Base-by-base conservation (phyloP, 2,329 filamentous ascomycete genomes). In the Fusarium sp. region DNA sequence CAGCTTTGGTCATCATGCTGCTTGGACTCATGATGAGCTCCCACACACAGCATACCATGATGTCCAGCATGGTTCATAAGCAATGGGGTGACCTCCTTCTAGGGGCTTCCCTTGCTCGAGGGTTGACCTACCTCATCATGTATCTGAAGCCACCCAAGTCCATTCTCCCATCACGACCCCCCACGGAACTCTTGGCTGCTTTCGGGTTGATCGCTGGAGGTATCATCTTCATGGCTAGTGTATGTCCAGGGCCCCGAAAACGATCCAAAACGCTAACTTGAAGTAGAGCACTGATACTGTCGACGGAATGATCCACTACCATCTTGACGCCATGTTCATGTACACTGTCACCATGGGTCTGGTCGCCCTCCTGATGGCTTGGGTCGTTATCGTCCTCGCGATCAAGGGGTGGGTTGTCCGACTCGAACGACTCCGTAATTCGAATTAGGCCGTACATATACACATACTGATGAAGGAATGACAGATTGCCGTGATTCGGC, bases 21-120 rank as follows among this genome's bases (percentile, higher is more conserved):
- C 87, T 98, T 4, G 96, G 96, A 39, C 89, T 95, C 80, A 96
- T 98, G 93, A 98, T 98, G 96, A 93, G 93, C 79, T 94, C 93
- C 32, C 96, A 98, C 82, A 94, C 96, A 67, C 95, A 98, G 81
- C 82, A 86, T 34, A 93, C 91, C 68, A 94, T 94, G 92, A 88
- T 95, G 52, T 96, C 94, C 15, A 94, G 91, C 75, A 98, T 96
- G 94, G 89, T 98, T 55, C 96, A 98, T 84, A 92, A 92, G 79
- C 95, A 98, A 82, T 98, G 96, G 96, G 96, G 96, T 32, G 91
- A 91, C 78, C 88, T 98, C 75, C 88, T 98, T 60, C 88, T 94
- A 52, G 94, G 92, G 32, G 95, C 94, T 62, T 92, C 95, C 0
- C 87, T 97, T 66, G 91, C 94, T 30, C 90, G 96, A 52, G 91